Percentiles rank a stretch among this genome's conserved stretches.
Evolutionary conservation across 2,329 filamentous ascomycete genomes (phyloP).

Genomic region (Bipolaris cookei): DNA sequence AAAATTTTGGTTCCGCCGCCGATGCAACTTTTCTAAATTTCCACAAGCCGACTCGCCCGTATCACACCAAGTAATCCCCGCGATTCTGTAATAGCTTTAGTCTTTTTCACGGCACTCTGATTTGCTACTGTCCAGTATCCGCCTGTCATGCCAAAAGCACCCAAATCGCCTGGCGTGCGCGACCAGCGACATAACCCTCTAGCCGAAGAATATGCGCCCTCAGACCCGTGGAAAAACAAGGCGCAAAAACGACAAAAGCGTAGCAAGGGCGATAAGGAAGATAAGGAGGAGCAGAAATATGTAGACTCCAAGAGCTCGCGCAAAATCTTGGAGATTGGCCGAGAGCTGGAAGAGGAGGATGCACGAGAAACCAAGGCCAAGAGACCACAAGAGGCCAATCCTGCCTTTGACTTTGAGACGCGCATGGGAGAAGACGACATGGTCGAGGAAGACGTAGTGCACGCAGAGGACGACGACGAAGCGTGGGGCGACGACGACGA

Average conservation of each 20-base stretch:
- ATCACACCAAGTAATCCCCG: not conserved
- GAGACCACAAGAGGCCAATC: conserved; percentile 58
- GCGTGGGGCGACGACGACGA: conserved; percentile 83
- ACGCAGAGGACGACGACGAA: conserved; percentile 58
- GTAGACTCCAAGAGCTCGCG: conserved; percentile 87
- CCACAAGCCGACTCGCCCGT: not conserved
- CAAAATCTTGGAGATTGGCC: conserved; percentile 87
- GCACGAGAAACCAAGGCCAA: conserved; percentile 57
- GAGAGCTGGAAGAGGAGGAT: conserved; percentile 86
- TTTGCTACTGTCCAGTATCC: not conserved
- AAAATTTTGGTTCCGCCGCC: conserved; percentile 19
- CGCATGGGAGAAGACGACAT: conserved; percentile 65
- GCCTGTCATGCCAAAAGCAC: conserved; percentile 76
- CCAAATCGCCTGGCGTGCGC: conserved; percentile 61
- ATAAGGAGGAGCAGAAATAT: conserved; percentile 68
- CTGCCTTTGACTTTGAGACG: conserved; percentile 80
- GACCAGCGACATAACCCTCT: conserved; percentile 85
- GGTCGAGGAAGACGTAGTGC: conserved; percentile 57
- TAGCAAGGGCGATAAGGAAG: conserved; percentile 57
- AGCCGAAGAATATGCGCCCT: conserved; percentile 82
- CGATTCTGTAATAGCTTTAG: not conserved
- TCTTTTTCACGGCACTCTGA: too few species aligned
- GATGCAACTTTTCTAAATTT: conserved; percentile 16
- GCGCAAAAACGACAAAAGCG: conserved; percentile 68
- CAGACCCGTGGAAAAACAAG: conserved; percentile 73